Percentiles rank a stretch among this genome's conserved stretches.
phyloP scores from a whole-genome alignment of 2,329 filamentous ascomycete species.

The Aspergillus sp. region DNA sequence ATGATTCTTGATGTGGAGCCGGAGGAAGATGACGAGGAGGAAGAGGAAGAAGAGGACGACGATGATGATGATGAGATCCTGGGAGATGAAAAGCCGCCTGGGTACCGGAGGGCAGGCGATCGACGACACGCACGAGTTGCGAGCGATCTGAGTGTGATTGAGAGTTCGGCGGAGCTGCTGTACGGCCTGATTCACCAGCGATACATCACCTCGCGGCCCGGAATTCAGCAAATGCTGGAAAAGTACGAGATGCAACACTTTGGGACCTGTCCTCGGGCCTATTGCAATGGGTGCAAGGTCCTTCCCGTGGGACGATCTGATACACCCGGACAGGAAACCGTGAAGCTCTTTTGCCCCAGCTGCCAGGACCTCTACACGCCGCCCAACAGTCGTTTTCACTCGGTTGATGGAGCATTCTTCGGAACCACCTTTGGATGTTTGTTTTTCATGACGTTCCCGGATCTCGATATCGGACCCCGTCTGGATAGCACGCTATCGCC shows the following conservation, averaged over 20 bases:
- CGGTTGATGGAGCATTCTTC: constrained; percentile 96
- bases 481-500: constrained; percentile 46
- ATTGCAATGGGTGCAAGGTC: constrained; percentile 85
- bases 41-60: constrained; percentile 63
- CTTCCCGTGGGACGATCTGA: constrained; percentile 91
- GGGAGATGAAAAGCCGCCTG: constrained; percentile 47
- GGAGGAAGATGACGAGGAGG: constrained; percentile 71
- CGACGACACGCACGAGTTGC: constrained; percentile 80
- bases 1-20: constrained; percentile 99
- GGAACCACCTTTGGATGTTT: constrained; percentile 94
- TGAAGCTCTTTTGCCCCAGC: constrained; percentile 96
- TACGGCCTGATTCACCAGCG: constrained; percentile 98
- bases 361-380: constrained; percentile 97
- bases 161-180: constrained; percentile 95
- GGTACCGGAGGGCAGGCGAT: constrained; percentile 52
- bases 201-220: constrained; percentile 92
- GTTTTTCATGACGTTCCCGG: constrained; percentile 97
- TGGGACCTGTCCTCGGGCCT: constrained; percentile 87
- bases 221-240: constrained; percentile 98
- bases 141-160: constrained; percentile 90
- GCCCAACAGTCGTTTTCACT: constrained; percentile 94
- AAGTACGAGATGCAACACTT: constrained; percentile 98
- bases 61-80: constrained; percentile 65
- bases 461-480: constrained; percentile 77
- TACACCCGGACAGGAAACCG: constrained; percentile 92